phyloP scores from a whole-genome alignment of 208 protist species.

The Crithidia fasciculata region DNA sequence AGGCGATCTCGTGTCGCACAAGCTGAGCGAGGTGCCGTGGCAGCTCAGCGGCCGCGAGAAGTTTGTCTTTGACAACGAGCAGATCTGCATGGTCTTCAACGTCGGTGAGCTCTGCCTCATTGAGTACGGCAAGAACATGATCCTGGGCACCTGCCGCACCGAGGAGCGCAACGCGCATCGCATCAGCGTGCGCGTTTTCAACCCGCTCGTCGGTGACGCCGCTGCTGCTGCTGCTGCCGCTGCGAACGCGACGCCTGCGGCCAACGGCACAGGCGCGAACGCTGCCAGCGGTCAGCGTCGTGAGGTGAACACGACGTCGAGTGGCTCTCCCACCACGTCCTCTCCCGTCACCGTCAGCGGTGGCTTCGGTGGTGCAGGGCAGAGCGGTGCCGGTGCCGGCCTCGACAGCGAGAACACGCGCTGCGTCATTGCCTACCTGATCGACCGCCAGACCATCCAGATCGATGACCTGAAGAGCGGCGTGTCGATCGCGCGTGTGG shows the following conservation, averaged over 20 bases:
- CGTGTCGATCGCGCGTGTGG: conserved; percentile 87
- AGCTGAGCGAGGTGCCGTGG: conserved; percentile 95
- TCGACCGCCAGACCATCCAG: conserved; percentile 95
- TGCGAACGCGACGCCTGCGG: not conserved
- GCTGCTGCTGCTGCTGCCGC: not conserved
- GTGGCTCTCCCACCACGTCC: conserved; percentile 4
- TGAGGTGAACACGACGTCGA: conserved; percentile 34
- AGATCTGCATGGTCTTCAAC: conserved; percentile 97
- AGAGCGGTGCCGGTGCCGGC: not conserved
- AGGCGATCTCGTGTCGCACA: conserved; percentile 95
- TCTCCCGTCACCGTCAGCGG: conserved; percentile 3
- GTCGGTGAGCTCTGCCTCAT: conserved; percentile 97
- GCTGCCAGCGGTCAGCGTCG: conserved; percentile 24
- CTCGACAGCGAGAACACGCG: conserved; percentile 39
- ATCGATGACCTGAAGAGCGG: conserved; percentile 93
- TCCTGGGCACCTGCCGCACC: conserved; percentile 96
- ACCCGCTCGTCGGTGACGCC: conserved; percentile 34
- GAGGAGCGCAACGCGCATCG: conserved; percentile 96
- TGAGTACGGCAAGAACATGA: conserved; percentile 96
- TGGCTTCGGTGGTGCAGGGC: not conserved
- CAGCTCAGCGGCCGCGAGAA: conserved; percentile 90
- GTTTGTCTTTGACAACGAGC: conserved; percentile 97
- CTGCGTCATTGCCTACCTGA: conserved; percentile 96
- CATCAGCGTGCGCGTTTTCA: conserved; percentile 91
- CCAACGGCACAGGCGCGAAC: not conserved